Percentiles rank a stretch among this genome's conserved stretches.
Conservation (phyloP, 139 green algal genomes). For the Chlorella sp. region DNA sequence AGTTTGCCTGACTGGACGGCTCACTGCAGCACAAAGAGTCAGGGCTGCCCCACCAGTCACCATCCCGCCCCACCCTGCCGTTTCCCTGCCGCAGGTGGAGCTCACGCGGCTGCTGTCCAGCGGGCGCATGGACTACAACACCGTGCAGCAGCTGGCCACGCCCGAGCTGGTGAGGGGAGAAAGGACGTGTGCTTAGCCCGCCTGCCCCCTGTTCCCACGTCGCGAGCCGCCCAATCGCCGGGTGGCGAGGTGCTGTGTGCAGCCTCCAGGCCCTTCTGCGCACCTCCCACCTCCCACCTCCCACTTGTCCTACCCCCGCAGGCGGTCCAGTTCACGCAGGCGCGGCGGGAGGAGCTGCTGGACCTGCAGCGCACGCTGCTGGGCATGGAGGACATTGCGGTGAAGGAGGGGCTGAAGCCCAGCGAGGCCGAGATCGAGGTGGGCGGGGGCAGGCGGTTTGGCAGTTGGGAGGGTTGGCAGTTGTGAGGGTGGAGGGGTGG, state of each 20-base stretch:
- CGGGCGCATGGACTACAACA: conserved; percentile 47
- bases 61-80: not conserved
- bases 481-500: not conserved
- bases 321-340: conserved; percentile 22
- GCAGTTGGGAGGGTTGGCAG: not conserved
- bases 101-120: conserved; percentile 41
- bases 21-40: too few species aligned
- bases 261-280: too few species aligned
- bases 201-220: too few species aligned
- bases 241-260: too few species aligned
- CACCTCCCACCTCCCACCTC: too few species aligned
- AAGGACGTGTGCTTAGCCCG: too few species aligned
- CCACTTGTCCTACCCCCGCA: too few species aligned
- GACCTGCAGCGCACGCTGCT: conserved; percentile 34
- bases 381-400: conserved; percentile 47
- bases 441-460: not conserved
- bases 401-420: conserved; percentile 34
- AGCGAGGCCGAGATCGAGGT: conserved; percentile 39
- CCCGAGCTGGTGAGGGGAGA: conserved; percentile 33
- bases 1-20: too few species aligned
- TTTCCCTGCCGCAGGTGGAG: not conserved
- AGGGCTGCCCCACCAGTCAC: too few species aligned
- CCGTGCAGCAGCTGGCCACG: conserved; percentile 56
- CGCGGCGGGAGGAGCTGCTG: conserved; percentile 35
- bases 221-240: too few species aligned